A percentile compares a stretch with the other conserved stretches of the same genome.
phyloP scores from a whole-genome alignment of 441 rosid species.

The Raphanus hybrid region DNA sequence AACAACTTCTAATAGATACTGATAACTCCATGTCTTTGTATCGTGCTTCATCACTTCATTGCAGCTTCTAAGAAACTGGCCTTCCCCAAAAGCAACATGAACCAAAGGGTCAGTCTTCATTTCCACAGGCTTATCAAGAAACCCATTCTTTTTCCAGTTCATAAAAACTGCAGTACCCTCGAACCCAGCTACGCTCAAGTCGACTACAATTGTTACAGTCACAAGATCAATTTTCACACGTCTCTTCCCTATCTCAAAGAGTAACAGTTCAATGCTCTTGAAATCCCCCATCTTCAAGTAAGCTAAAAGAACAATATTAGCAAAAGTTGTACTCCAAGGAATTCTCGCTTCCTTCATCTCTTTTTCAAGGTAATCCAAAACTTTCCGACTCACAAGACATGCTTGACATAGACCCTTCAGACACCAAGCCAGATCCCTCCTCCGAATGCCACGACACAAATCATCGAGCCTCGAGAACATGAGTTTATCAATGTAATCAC shows the following conservation, averaged over 20 bases:
- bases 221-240: slow-evolving; percentile 65
- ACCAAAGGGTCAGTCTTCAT: slow-evolving; percentile 69
- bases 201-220: slow-evolving; percentile 64
- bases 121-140: slow-evolving; percentile 57
- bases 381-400: slow-evolving; percentile 56
- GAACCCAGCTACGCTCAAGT: slow-evolving; percentile 51
- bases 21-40: slow-evolving; percentile 11
- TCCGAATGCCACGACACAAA: slow-evolving; percentile 58
- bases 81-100: slow-evolving; percentile 69
- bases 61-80: slow-evolving; percentile 54
- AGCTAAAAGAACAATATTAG: slow-evolving; percentile 58
- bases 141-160: slow-evolving; percentile 60
- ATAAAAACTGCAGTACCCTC: slow-evolving; percentile 51
- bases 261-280: background rate
- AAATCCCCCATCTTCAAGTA: slow-evolving; percentile 57
- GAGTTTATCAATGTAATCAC: slow-evolving; percentile 55
- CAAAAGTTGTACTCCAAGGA: slow-evolving; percentile 55
- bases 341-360: slow-evolving; percentile 50
- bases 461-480: slow-evolving; percentile 78
- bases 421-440: slow-evolving; percentile 64
- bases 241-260: background rate
- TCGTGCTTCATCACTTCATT: slow-evolving; percentile 44
- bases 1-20: slow-evolving; percentile 45
- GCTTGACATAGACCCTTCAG: slow-evolving; percentile 42
- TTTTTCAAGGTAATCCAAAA: slow-evolving; percentile 53